These are phyloP conservation scores for Pachyrhizus erosus DNA, from an alignment of 306 rosid species.

Conservation along the genomic window DNA sequence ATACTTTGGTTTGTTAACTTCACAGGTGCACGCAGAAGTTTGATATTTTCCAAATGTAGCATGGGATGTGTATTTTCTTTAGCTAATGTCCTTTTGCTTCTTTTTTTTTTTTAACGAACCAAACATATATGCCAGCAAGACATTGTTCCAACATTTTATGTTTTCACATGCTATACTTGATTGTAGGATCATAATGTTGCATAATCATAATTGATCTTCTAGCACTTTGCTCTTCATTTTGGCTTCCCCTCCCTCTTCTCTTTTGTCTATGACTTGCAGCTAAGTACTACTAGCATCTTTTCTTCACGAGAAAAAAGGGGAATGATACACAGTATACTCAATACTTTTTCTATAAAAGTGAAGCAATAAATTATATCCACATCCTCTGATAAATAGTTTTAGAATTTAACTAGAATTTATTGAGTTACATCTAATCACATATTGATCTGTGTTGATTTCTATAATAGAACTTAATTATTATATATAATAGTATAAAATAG, in stretches of 20 bases:
- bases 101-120: neutral
- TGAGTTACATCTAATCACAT: neutral
- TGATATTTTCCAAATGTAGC: neutral
- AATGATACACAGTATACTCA: neutral
- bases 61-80: neutral
- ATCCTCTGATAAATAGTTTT: neutral
- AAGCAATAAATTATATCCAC: neutral
- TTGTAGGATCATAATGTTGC: neutral
- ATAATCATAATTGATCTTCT: neutral
- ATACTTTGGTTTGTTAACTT: neutral
- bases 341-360: neutral
- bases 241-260: neutral
- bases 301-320: neutral
- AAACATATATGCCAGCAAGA: neutral
- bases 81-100: neutral
- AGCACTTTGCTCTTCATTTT: neutral
- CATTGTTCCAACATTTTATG: neutral
- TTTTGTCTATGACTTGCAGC: neutral
- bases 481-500: too few relatives aligned
- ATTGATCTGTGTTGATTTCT: neutral
- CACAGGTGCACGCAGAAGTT: neutral
- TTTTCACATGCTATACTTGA: neutral
- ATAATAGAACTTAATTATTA: too few relatives aligned
- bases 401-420: neutral
- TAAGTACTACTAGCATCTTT: neutral